phyloP scores from a whole-genome alignment of 2,329 filamentous ascomycete genomes.

The Sclerotinia minor region DNA sequence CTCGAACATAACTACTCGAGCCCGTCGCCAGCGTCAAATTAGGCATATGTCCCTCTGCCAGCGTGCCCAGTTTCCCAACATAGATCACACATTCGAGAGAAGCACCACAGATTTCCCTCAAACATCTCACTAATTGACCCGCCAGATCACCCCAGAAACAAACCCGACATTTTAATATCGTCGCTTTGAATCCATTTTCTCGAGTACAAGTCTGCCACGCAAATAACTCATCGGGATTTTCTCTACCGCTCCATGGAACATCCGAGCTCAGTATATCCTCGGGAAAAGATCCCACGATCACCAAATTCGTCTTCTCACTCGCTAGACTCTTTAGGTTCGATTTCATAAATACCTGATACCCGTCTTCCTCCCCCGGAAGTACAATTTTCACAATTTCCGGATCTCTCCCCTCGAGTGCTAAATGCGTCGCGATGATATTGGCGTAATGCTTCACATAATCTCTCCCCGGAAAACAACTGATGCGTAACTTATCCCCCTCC shows the following conservation, averaged over 20 bases:
- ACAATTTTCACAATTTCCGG: neutral
- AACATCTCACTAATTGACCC: neutral
- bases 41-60: neutral
- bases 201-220: neutral
- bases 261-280: neutral
- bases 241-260: neutral
- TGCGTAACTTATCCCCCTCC: neutral
- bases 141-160: neutral
- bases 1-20: neutral
- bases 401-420: neutral
- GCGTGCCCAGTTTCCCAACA: neutral
- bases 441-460: slow-evolving; percentile 7
- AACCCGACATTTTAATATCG: neutral
- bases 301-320: neutral
- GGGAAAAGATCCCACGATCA: neutral
- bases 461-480: slow-evolving; percentile 6
- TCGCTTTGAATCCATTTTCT: neutral
- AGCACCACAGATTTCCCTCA: neutral
- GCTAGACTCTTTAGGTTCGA: neutral
- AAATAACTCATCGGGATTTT: neutral
- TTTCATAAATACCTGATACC: neutral
- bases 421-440: neutral
- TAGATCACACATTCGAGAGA: neutral
- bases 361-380: neutral
- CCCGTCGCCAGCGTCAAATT: slow-evolving; percentile 4